phyloP scores from a whole-genome alignment of 805 yeast species.

The Kuraishia hungarica region DNA sequence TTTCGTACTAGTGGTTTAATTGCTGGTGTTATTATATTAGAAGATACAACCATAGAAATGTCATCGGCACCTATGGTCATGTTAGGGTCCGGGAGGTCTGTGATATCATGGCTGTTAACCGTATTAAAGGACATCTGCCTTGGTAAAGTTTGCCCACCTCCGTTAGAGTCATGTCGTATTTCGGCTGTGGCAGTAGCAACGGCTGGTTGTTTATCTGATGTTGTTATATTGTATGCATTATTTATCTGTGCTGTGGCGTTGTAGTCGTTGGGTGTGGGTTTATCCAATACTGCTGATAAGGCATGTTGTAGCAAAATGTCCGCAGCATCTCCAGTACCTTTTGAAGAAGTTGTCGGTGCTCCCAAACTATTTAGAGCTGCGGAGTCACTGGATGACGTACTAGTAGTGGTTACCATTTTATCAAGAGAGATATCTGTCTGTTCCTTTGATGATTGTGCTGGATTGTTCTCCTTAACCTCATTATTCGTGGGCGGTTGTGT shows the following conservation, averaged over 20 bases:
- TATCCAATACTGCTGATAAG: conserved; percentile 21
- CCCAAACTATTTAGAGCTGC: not conserved
- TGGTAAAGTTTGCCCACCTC: not conserved
- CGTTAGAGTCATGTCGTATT: not conserved
- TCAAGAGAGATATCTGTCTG: not conserved
- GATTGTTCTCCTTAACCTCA: not conserved
- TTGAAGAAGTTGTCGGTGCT: not conserved
- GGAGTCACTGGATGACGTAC: not conserved
- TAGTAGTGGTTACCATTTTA: not conserved
- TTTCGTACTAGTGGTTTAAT: conserved; percentile 64
- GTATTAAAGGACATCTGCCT: conserved; percentile 37
- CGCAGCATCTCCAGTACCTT: not conserved
- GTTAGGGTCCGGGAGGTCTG: conserved; percentile 44
- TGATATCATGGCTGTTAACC: conserved; percentile 50
- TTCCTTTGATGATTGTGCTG: not conserved
- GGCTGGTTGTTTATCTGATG: not conserved
- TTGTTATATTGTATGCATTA: not conserved
- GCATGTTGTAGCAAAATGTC: not conserved
- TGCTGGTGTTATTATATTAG: not conserved
- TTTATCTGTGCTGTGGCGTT: conserved; percentile 29
- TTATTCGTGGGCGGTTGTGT: not conserved
- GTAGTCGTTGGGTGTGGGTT: conserved; percentile 29
- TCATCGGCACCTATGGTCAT: not conserved
- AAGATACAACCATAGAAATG: not conserved
- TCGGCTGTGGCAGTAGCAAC: not conserved